phyloP scores from a whole-genome alignment of 495 filamentous ascomycete genomes.

The Letharia lupina region DNA sequence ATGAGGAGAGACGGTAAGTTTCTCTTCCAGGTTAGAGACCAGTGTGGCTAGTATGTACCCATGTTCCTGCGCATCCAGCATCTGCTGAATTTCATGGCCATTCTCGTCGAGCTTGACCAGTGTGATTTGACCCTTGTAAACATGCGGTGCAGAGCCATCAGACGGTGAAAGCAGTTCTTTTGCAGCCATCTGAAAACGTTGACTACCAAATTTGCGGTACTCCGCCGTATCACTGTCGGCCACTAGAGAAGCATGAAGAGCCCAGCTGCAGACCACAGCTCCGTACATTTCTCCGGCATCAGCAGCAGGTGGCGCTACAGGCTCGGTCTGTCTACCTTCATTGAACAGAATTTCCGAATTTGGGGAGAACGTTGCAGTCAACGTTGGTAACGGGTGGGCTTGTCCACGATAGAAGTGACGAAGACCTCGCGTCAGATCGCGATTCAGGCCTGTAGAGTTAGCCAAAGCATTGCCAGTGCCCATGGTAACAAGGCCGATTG shows the following conservation, averaged over 20 bases:
- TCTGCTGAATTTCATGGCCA: constrained; percentile 27
- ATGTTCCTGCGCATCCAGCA: constrained; percentile 39
- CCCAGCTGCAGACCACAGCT: constrained; percentile 81
- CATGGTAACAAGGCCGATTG: constrained; percentile 59
- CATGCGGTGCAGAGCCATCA: constrained; percentile 53
- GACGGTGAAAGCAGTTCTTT: constrained; percentile 58
- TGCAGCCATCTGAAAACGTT: constrained; percentile 77
- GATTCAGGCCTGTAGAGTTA: constrained; percentile 47
- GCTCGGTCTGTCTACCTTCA: constrained; percentile 32
- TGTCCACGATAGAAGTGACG: constrained; percentile 41
- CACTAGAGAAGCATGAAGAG: constrained; percentile 77
- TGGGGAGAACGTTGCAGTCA: constrained; percentile 57
- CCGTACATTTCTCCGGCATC: constrained; percentile 45
- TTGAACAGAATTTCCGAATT: constrained; percentile 41
- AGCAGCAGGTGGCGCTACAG: constrained; percentile 25
- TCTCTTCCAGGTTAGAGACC: constrained; percentile 70
- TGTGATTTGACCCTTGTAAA: constrained; percentile 56
- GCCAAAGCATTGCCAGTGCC: constrained; percentile 90
- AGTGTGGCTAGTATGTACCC: constrained; percentile 68
- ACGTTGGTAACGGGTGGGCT: constrained; percentile 41
- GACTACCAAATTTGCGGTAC: constrained; percentile 62
- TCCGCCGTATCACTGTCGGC: constrained; percentile 76
- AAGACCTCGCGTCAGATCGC: constrained; percentile 28
- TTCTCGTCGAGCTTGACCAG: constrained; percentile 24
- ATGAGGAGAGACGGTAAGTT: constrained; percentile 67